Percentiles rank a stretch among this genome's conserved stretches.
Conservation (phyloP, 2,329 filamentous ascomycete genomes). For the Fusarium sp. region DNA sequence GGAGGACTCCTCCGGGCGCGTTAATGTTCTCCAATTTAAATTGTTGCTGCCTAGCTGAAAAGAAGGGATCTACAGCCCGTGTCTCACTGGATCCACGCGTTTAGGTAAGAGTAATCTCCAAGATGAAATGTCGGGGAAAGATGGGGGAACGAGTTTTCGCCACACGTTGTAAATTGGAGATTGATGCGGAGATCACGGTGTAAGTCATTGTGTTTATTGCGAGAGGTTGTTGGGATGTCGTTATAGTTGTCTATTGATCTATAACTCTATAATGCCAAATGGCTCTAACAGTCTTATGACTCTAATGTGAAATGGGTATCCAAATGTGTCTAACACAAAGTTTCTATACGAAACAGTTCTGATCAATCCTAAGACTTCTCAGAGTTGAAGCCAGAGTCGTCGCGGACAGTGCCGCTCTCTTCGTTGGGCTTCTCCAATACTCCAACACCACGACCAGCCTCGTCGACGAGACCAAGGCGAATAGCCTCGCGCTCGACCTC, state of each 20-base stretch:
- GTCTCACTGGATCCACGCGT: not conserved
- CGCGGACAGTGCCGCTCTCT: constrained; percentile 30
- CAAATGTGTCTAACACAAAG: not conserved
- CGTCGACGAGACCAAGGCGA: constrained; percentile 40
- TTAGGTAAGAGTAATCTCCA: constrained; percentile 10
- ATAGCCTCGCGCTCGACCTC: constrained; percentile 64
- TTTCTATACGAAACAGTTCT: not conserved
- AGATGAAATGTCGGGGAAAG: constrained; percentile 1
- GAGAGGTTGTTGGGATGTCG: not conserved
- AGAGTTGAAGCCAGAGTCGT: constrained; percentile 37
- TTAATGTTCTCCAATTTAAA: constrained; percentile 14
- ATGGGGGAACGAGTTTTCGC: not conserved
- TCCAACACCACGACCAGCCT: constrained; percentile 21
- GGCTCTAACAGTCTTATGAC: constrained; percentile 13
- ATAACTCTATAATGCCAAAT: constrained; percentile 23
- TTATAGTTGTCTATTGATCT: constrained; percentile 21
- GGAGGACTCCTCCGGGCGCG: not conserved
- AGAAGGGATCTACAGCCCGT: constrained; percentile 1
- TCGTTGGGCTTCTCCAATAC: constrained; percentile 36
- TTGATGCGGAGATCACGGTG: not conserved
- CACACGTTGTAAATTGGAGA: constrained; percentile 5
- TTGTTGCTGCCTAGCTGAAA: not conserved
- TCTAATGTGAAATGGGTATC: constrained; percentile 26
- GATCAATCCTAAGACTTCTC: constrained; percentile 29
- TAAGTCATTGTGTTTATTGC: not conserved